A percentile compares a stretch with the other conserved stretches of the same genome.
Conservation (phyloP, 192 early-diverging fungal species). For the Polychytrium aggregatum region DNA sequence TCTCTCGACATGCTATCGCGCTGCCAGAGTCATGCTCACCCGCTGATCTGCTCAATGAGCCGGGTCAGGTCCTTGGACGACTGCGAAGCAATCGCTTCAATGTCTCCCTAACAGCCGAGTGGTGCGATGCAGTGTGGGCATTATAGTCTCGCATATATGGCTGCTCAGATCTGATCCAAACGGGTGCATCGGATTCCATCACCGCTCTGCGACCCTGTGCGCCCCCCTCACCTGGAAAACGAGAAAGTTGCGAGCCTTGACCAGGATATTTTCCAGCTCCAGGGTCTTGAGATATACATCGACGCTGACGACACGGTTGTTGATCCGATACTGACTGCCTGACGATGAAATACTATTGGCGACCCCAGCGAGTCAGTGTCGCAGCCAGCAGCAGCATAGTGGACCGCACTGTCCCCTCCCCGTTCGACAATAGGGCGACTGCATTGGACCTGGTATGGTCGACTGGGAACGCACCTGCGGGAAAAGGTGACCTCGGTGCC, state of each 20-base stretch:
- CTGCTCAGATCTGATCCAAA: too few species aligned
- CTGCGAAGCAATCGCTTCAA: constrained; percentile 94
- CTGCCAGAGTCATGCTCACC: constrained; percentile 18
- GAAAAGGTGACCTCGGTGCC: constrained; percentile 56
- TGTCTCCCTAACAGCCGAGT: constrained; percentile 61
- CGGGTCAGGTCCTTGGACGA: constrained; percentile 84
- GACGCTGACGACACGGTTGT: constrained; percentile 59
- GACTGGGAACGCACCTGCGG: constrained; percentile 41
- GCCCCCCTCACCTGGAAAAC: constrained; percentile 68
- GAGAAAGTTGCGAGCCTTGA: constrained; percentile 94
- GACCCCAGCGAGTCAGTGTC: too few species aligned
- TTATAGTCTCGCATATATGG: too few species aligned
- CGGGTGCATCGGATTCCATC: too few species aligned
- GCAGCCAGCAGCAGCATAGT: too few species aligned
- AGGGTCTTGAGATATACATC: constrained; percentile 64
- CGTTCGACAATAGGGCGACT: too few species aligned
- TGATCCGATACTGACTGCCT: constrained; percentile 79
- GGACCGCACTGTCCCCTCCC: too few species aligned
- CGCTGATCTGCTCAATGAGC: constrained; percentile 93
- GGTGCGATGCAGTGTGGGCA: too few species aligned
- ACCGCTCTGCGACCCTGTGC: too few species aligned
- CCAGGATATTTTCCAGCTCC: constrained; percentile 81
- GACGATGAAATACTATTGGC: constrained; percentile 34
- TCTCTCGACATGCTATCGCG: too few species aligned
- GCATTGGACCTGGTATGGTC: too few species aligned